Evolutionary conservation across 176 grass and related monocot genomes (phyloP).

Genomic region (sorghum (Sorghum bicolor)): Sorghum_bicolor_NCBIv3 NC_012878.2:10343001-10343500

Average conservation of each 20-base stretch:
- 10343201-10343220: background rate
- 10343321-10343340: conserved; percentile 61
- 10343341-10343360: conserved; percentile 65
- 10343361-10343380: conserved; percentile 61
- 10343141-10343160: background rate
- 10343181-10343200: background rate
- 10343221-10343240: no score
- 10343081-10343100: background rate
- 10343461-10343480: background rate
- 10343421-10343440: conserved; percentile 38
- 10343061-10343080: no score
- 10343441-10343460: no score
- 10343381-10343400: conserved; percentile 75
- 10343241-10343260: no score
- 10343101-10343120: no score
- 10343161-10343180: background rate
- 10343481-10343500: conserved; percentile 76
- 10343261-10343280: conserved; percentile 52
- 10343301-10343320: conserved; percentile 53
- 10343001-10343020: background rate
- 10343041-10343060: background rate
- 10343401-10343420: conserved; percentile 96
- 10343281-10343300: conserved; percentile 82
- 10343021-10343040: background rate
- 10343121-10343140: background rate